Conservation (phyloP, 495 filamentous ascomycete species). For the Jackrogersella multiformis region DNA sequence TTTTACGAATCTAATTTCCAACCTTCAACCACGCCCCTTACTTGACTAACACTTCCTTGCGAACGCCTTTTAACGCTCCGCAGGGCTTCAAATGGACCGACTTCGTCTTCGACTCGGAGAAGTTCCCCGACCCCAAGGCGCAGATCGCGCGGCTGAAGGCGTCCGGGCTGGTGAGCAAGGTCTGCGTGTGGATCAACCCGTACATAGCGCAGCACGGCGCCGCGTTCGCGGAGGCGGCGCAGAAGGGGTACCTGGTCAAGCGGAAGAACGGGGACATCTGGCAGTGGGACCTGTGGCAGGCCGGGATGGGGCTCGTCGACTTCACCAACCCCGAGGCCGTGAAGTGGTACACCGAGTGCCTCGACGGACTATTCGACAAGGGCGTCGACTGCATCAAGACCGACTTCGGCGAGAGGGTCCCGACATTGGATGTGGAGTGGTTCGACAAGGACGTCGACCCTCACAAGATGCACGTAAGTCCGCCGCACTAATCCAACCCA, state of each 20-base stretch:
- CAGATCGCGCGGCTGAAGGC: constrained; percentile 70
- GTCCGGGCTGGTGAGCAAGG: constrained; percentile 64
- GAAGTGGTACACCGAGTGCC: constrained; percentile 66
- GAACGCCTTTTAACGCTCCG: constrained; percentile 22
- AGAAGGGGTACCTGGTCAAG: constrained; percentile 74
- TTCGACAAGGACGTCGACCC: constrained; percentile 65
- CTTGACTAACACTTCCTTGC: neutral
- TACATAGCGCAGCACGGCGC: constrained; percentile 74
- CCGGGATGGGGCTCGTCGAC: constrained; percentile 77
- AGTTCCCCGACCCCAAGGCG: constrained; percentile 73
- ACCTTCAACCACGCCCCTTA: neutral
- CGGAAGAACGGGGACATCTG: constrained; percentile 73
- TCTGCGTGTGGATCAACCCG: constrained; percentile 78
- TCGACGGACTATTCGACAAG: constrained; percentile 68
- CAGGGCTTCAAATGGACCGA: constrained; percentile 76
- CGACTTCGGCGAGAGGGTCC: constrained; percentile 78
- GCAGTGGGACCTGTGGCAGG: constrained; percentile 80
- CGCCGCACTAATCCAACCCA: neutral
- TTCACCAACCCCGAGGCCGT: constrained; percentile 76
- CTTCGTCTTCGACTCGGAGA: constrained; percentile 72
- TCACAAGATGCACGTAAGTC: constrained; percentile 66
- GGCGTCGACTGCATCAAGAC: constrained; percentile 78
- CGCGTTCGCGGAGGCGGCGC: constrained; percentile 69
- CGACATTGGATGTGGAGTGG: constrained; percentile 68
- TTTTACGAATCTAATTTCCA: too few relatives aligned